Percentiles rank a stretch among this genome's conserved stretches.
These are phyloP conservation scores for Eremochloa ophiuroides DNA, from an alignment of 176 grass and related monocot species.

Conservation along the genomic window DNA sequence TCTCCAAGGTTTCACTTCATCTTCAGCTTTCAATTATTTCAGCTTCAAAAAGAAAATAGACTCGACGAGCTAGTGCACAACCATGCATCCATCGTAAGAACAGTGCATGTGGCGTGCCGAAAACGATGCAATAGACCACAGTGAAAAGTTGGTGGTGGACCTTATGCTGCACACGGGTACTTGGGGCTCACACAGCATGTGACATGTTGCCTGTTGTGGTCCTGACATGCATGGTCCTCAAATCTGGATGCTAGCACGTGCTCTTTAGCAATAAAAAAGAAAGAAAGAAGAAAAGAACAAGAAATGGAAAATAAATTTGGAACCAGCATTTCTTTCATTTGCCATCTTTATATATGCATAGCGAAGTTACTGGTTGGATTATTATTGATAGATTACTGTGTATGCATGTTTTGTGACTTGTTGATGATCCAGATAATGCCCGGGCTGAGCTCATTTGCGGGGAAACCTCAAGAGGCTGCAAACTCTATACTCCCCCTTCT, in stretches of 20 bases:
- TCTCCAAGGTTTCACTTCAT: neutral
- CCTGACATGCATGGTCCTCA: neutral
- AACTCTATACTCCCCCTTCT: neutral
- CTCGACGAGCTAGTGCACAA: too few relatives aligned
- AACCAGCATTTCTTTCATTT: neutral
- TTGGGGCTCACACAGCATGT: neutral
- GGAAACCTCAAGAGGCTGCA: neutral
- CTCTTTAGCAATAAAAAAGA: neutral
- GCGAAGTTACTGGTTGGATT: neutral
- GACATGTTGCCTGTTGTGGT: neutral
- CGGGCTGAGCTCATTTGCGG: neutral
- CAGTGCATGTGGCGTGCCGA: neutral
- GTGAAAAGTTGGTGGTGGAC: too few relatives aligned
- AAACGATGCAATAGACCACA: neutral
- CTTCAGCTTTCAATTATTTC: neutral
- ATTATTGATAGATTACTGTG: neutral
- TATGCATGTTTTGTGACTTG: neutral
- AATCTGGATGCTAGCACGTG: neutral
- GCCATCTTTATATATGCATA: neutral
- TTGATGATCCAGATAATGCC: neutral
- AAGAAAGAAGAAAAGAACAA: neutral
- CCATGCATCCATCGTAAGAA: too few relatives aligned
- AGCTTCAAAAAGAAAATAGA: neutral
- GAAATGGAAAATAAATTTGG: neutral
- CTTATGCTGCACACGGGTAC: too few relatives aligned